Evolutionary conservation across 805 yeast species (phyloP).

Genomic region (Myxozyma nipponensis): DNA sequence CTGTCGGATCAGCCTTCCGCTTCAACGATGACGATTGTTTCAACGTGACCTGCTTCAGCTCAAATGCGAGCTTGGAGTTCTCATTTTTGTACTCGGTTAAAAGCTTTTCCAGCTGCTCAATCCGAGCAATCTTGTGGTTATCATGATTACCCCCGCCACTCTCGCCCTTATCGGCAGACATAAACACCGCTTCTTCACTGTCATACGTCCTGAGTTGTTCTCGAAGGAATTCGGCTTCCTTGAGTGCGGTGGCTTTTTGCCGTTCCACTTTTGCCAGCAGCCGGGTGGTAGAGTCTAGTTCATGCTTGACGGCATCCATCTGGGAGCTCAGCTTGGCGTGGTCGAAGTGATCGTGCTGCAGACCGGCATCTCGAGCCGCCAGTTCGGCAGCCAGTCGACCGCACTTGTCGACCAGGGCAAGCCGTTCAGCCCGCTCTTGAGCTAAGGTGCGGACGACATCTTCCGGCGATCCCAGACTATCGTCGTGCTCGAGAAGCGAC

Average conservation of each 20-base stretch:
- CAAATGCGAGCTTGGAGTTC: constrained; percentile 44
- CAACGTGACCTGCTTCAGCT: constrained; percentile 37
- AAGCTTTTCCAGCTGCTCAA: constrained; percentile 43
- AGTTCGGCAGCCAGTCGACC: constrained; percentile 37
- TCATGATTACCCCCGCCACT: constrained; percentile 27
- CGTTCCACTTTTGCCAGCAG: constrained; percentile 42
- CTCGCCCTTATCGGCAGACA: too few species aligned
- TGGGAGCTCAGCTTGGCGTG: constrained; percentile 30
- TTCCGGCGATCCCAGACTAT: constrained; percentile 41
- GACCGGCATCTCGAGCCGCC: constrained; percentile 20
- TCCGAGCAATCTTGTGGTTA: constrained; percentile 29
- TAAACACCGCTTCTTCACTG: constrained; percentile 33
- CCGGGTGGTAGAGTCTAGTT: constrained; percentile 42
- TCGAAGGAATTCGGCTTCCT: constrained; percentile 57
- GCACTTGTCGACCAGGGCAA: constrained; percentile 33
- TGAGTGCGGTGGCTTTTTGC: constrained; percentile 50
- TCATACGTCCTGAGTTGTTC: constrained; percentile 53
- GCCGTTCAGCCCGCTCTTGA: constrained; percentile 36
- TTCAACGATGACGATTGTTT: background rate
- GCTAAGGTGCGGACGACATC: constrained; percentile 41
- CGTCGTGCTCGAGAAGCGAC: constrained; percentile 40
- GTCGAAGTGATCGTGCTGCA: constrained; percentile 33
- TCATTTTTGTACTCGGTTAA: constrained; percentile 56
- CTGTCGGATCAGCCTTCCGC: constrained; percentile 11
- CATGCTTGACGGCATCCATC: constrained; percentile 36